Conservation (phyloP, 768 basidiomycete species). For the Lactarius evosmus region DNA sequence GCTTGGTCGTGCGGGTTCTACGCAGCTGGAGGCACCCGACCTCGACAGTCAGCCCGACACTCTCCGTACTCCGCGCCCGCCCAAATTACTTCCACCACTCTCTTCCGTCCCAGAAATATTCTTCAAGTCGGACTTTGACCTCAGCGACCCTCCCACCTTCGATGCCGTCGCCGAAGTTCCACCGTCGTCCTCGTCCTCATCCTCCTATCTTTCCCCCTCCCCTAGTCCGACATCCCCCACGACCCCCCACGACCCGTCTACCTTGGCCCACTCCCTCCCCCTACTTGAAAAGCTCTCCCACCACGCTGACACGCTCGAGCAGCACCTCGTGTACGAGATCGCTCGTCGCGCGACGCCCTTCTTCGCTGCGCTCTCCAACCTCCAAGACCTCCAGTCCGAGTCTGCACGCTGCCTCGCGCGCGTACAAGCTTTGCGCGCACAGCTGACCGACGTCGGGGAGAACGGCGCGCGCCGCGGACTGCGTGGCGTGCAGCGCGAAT, state of each 20-base stretch:
- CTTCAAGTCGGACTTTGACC: slow-evolving; percentile 74
- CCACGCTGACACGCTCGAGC: slow-evolving; percentile 90
- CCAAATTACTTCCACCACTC: slow-evolving; percentile 59
- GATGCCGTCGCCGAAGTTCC: slow-evolving; percentile 60
- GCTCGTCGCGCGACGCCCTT: slow-evolving; percentile 88
- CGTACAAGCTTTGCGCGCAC: slow-evolving; percentile 65
- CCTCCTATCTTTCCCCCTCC: slow-evolving; percentile 9
- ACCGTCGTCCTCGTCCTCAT: slow-evolving; percentile 1
- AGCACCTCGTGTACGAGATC: slow-evolving; percentile 92
- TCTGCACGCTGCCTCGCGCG: slow-evolving; percentile 78
- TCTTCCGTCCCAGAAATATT: slow-evolving; percentile 77
- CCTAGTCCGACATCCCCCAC: slow-evolving; percentile 29
- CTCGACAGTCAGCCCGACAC: slow-evolving; percentile 21
- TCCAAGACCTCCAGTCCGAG: slow-evolving; percentile 89
- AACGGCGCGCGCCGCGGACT: slow-evolving; percentile 78
- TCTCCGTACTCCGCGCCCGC: slow-evolving; percentile 34
- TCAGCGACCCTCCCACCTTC: slow-evolving; percentile 78
- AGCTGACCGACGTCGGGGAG: slow-evolving; percentile 74
- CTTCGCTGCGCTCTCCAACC: slow-evolving; percentile 92
- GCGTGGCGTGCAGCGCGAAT: slow-evolving; percentile 63
- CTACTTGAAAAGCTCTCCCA: slow-evolving; percentile 88
- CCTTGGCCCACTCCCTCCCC: slow-evolving; percentile 64
- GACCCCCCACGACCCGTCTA: slow-evolving; percentile 49
- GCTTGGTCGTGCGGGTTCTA: slow-evolving; percentile 35
- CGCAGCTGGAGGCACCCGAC: slow-evolving; percentile 31